Percentiles rank a stretch among this genome's conserved stretches.
Evolutionary conservation across 2,329 filamentous ascomycete species (phyloP).

Genomic region (Diplodia scrobiculata): DNA sequence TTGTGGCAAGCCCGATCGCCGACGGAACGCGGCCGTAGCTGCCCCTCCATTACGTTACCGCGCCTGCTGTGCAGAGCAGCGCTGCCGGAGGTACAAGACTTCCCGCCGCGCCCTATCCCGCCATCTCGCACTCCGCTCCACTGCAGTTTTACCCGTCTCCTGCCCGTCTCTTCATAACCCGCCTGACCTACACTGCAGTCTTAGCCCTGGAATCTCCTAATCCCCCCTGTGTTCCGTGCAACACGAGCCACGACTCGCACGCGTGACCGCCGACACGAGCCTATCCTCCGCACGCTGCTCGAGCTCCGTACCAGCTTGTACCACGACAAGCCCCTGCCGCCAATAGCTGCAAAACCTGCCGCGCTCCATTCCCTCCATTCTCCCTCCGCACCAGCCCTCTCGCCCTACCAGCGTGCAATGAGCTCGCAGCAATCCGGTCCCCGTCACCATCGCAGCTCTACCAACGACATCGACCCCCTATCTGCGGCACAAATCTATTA

Average conservation of each 20-base stretch:
- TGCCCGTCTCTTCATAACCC: conserved; percentile 1
- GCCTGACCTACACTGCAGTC: conserved; percentile 10
- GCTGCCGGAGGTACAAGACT: conserved; percentile 15
- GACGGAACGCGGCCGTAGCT: background rate
- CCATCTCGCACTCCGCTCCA: conserved; percentile 1
- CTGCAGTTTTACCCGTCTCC: background rate
- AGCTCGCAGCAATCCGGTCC: conserved; percentile 43
- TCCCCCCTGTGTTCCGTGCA: background rate
- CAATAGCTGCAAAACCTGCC: conserved; percentile 11
- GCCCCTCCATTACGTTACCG: conserved; percentile 28
- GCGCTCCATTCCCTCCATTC: background rate
- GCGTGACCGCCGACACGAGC: conserved; percentile 24
- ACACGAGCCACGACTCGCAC: conserved; percentile 18
- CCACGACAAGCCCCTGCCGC: conserved; percentile 9
- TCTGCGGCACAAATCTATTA: conserved; percentile 63
- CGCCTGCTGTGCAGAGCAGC: conserved; percentile 13
- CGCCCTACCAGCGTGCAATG: conserved; percentile 34
- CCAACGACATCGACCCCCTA: conserved; percentile 56
- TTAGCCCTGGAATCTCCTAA: conserved; percentile 19
- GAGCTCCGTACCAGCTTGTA: conserved; percentile 23
- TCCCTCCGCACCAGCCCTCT: background rate
- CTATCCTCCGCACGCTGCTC: background rate
- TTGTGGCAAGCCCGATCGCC: conserved; percentile 9
- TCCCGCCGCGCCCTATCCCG: background rate
- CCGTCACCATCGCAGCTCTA: conserved; percentile 45